Base-by-base conservation (phyloP, 2,329 filamentous ascomycete species). In the Epichloe baconii region DNA sequence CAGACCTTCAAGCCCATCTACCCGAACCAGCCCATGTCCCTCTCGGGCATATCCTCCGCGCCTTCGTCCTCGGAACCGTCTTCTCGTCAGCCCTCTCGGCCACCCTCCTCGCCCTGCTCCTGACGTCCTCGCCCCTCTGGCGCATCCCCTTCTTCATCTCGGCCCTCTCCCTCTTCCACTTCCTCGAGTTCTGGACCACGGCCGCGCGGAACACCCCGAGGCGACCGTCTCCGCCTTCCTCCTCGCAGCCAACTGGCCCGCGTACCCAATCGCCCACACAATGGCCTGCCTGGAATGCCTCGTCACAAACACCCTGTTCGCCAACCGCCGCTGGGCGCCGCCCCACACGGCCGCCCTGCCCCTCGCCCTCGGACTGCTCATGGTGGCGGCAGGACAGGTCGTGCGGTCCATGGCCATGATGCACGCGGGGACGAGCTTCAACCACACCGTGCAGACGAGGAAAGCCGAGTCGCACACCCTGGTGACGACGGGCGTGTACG, bases 141-240 rank as follows among this genome's bases (percentile, higher is more conserved):
- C 78, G 81, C 52, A 64, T 78, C 7, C 77, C 80, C 34, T 80
- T 83, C 64, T 91, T 91, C 70, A 62, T 85, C 46, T 71, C 71
- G 48, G 72, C 81, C 14, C 82, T 97, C 46, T 78, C 83, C 26
- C 60, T 85, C 34, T 97, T 97, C 71, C 93, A 98, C 73, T 97
- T 95, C 69, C 82, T 97, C 66, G 93, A 98, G 69, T 98, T 90
- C 74, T 95, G 83, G 76, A 88, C 83, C 35, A 96, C 91, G 0
- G 90, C 91, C 8, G 73, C 76, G 51, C 87, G 86, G 70, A 97
- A 97, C 68, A 88, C 87, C 0, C 75, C 77, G 15, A 81, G 48
- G 88, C 87, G 19, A 78, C 76, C 23, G 73, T 90, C 19, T 78
- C 79, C 49, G 85, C 87, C 37, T 98, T 94, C 66, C 79, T 98